Conservation (phyloP, 352 stramenopile species). For the Chrysophaeum taylorii region DNA sequence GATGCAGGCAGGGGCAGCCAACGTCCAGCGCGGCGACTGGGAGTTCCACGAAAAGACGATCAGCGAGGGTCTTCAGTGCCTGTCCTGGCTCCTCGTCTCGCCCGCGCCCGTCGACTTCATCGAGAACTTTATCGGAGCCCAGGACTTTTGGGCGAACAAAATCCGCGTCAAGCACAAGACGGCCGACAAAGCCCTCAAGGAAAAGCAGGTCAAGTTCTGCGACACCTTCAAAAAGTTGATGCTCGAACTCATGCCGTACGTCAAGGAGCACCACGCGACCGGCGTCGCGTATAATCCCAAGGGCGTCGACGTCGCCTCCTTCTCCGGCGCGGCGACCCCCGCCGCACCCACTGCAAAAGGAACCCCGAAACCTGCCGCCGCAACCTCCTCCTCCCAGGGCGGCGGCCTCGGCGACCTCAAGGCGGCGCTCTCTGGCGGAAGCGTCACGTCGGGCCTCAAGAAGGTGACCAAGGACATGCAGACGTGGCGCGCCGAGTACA, state of each 20-base stretch:
- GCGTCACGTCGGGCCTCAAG: conserved; percentile 76
- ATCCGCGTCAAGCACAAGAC: conserved; percentile 88
- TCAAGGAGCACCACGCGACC: conserved; percentile 85
- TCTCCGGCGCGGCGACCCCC: neutral
- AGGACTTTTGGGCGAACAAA: conserved; percentile 94
- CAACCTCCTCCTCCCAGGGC: conserved; percentile 34
- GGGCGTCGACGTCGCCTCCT: conserved; percentile 31
- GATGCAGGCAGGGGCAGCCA: conserved; percentile 34
- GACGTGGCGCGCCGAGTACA: conserved; percentile 90
- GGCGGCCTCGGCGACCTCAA: conserved; percentile 68
- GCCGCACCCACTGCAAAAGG: conserved; percentile 24
- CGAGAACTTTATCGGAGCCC: conserved; percentile 81
- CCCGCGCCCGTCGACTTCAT: conserved; percentile 64
- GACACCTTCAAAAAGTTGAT: conserved; percentile 80
- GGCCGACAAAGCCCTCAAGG: conserved; percentile 68
- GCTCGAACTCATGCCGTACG: conserved; percentile 76
- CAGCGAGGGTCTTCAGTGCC: conserved; percentile 46
- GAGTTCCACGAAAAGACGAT: conserved; percentile 60
- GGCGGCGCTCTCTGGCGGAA: conserved; percentile 56
- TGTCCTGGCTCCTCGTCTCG: conserved; percentile 54
- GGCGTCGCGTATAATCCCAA: conserved; percentile 83
- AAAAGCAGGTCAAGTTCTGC: conserved; percentile 81
- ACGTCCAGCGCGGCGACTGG: conserved; percentile 47
- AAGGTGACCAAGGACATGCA: conserved; percentile 92
- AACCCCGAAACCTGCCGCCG: conserved; percentile 30